Percentiles rank a stretch among this genome's conserved stretches.
phyloP scores from a whole-genome alignment of 2,329 filamentous ascomycete genomes.

The Pezicula carpinea region DNA sequence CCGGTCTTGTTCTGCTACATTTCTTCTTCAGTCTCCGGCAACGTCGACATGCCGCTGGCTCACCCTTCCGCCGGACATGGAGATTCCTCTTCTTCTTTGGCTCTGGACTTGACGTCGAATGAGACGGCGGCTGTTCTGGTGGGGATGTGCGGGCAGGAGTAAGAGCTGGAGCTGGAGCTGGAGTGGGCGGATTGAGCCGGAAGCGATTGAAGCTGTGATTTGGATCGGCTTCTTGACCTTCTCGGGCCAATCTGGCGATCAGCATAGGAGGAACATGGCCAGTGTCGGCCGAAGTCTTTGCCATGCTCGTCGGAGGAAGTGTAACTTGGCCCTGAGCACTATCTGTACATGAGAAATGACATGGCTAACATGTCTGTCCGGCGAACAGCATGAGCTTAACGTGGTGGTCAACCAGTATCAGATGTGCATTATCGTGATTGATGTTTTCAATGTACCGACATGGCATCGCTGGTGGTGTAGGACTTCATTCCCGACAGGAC shows the following conservation, averaged over 20 bases:
- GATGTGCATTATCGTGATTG: too few species aligned
- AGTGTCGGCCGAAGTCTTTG: not conserved
- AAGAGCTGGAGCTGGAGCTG: not conserved
- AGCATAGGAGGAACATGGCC: not conserved
- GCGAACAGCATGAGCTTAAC: too few species aligned
- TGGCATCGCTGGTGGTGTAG: too few species aligned
- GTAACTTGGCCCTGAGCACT: too few species aligned
- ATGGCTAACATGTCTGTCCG: too few species aligned
- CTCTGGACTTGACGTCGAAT: not conserved
- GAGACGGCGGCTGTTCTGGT: not conserved
- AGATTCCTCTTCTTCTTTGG: not conserved
- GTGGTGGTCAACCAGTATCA: too few species aligned
- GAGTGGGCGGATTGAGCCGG: not conserved
- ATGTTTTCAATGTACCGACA: too few species aligned
- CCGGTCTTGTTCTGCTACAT: not conserved
- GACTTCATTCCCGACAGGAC: too few species aligned
- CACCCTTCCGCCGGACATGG: not conserved
- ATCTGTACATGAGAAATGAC: too few species aligned
- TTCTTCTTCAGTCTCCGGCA: slow-evolving; percentile 1
- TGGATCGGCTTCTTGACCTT: not conserved
- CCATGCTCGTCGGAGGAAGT: too few species aligned
- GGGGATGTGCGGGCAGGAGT: not conserved
- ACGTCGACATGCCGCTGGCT: not conserved
- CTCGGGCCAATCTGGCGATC: not conserved
- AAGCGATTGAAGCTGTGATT: not conserved